Base-by-base conservation (phyloP, 176 grass and related monocot genomes). In the Hordeum marinum region DNA sequence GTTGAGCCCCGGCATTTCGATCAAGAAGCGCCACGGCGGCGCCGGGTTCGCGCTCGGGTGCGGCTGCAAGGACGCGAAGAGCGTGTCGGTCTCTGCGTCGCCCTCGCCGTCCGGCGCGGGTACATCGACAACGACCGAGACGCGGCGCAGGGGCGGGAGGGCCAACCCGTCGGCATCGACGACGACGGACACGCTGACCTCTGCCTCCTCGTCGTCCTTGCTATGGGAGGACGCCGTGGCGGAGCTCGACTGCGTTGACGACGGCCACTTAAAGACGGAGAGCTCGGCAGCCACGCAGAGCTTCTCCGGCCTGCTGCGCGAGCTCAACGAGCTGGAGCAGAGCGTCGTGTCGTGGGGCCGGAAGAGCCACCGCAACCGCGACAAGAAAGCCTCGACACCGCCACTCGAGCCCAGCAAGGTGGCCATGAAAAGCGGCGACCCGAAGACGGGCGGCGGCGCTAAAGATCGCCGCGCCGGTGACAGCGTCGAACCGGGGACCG, bases 301-400 rank as follows among this genome's bases (percentile, higher is more conserved):
- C 74, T 93, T 93, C 73, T 85, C 91, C 21, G 81, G 86, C 69
- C 86, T 96, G 24, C 88, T 93, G 39, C 90, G 77, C 61, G 90
- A 93, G 85, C 91, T 96, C 72, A 89, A 75, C 32, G 89, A 96
- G 73, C 86, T 96, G 34, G 94, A 96, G 84, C 80, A 84, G 59
- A 96, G 67, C 66, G 86, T 96, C 10, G 74, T 81, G 71, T 85
- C 89, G 7, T 96, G 80, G 84, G 86, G 88, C 12, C 58, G 55
- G 80, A 79, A 91, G 55, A 79, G 42, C 9, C 52, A 61, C 29
- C 61, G 34, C 36, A 5, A 1, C 18, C 52, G 52, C 61, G 60
- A 77, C 23, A 52, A 67, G 24, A 85, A 87, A 14, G 45, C 45
- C 13, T 35, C 46, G 29, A 13, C 76, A 0, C 78, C 37, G 59